Evolutionary conservation across 2,329 filamentous ascomycete species (phyloP).

Genomic region (Claviceps arundinis): DNA sequence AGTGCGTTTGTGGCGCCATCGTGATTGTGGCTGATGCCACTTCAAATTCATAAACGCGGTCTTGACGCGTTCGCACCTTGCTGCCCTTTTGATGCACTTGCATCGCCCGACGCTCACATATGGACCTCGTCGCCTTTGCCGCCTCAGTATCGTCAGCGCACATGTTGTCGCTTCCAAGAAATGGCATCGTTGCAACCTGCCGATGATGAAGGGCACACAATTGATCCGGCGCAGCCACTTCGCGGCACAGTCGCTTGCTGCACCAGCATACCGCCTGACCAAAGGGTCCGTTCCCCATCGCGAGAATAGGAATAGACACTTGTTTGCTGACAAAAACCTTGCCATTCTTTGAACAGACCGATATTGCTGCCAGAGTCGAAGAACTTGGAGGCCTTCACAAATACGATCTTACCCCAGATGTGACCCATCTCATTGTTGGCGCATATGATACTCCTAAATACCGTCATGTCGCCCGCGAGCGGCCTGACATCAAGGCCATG

Average conservation of each 20-base stretch:
- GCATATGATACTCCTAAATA: constrained; percentile 87
- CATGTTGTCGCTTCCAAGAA: constrained; percentile 3
- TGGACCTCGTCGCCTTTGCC: background rate
- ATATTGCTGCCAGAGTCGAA: constrained; percentile 49
- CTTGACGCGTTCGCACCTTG: constrained; percentile 1
- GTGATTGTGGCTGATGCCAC: background rate
- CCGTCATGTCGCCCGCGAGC: constrained; percentile 80
- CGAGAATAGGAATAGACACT: background rate
- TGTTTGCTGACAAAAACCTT: background rate
- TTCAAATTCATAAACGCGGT: background rate
- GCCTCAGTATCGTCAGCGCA: background rate
- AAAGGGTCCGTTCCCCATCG: constrained; percentile 43
- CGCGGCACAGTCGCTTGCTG: constrained; percentile 70
- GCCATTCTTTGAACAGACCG: constrained; percentile 23
- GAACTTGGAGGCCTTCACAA: constrained; percentile 82
- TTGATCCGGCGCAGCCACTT: constrained; percentile 51
- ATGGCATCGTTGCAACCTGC: constrained; percentile 17
- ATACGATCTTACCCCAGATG: constrained; percentile 87
- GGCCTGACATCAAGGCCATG: constrained; percentile 76
- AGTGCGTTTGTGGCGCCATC: background rate
- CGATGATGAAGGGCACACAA: constrained; percentile 16
- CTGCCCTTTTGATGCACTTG: background rate
- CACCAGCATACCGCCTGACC: constrained; percentile 69
- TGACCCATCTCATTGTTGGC: constrained; percentile 88
- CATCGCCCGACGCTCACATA: background rate